A percentile compares a stretch with the other conserved stretches of the same genome.
Evolutionary conservation across 768 basidiomycete genomes (phyloP).

Genomic region (Tricholoma matsutake): DNA sequence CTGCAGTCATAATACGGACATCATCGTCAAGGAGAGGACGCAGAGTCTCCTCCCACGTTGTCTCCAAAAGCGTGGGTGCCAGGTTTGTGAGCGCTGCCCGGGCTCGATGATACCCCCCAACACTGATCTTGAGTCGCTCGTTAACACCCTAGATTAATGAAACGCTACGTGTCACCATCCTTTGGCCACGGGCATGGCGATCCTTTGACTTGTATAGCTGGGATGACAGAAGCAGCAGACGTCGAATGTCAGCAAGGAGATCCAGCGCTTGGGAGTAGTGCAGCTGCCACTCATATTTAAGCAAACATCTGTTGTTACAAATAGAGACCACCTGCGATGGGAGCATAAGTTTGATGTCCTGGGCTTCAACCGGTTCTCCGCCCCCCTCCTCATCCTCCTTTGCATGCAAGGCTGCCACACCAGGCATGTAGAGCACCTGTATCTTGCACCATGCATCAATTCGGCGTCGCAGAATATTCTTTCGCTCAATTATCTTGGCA

Average conservation of each 20-base stretch:
- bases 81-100: not conserved
- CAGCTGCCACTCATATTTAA: constrained; percentile 12
- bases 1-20: not conserved
- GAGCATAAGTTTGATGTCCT: not conserved
- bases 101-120: not conserved
- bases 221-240: constrained; percentile 9
- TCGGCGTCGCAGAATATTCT: constrained; percentile 6
- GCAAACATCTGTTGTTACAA: not conserved
- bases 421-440: too few relatives aligned
- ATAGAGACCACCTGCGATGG: not conserved
- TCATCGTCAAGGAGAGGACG: too few relatives aligned
- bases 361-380: not conserved
- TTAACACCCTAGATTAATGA: not conserved
- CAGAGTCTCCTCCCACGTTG: too few relatives aligned
- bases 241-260: constrained; percentile 1
- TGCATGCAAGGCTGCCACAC: not conserved
- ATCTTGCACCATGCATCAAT: too few relatives aligned
- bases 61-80: not conserved
- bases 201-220: not conserved
- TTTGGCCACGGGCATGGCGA: not conserved
- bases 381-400: not conserved
- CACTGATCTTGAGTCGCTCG: not conserved
- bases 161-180: too few relatives aligned
- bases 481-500: not conserved
- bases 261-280: not conserved